These are phyloP conservation scores for Colletotrichum karsti DNA, from an alignment of 2,329 filamentous ascomycete genomes.

Conservation along the genomic window DNA sequence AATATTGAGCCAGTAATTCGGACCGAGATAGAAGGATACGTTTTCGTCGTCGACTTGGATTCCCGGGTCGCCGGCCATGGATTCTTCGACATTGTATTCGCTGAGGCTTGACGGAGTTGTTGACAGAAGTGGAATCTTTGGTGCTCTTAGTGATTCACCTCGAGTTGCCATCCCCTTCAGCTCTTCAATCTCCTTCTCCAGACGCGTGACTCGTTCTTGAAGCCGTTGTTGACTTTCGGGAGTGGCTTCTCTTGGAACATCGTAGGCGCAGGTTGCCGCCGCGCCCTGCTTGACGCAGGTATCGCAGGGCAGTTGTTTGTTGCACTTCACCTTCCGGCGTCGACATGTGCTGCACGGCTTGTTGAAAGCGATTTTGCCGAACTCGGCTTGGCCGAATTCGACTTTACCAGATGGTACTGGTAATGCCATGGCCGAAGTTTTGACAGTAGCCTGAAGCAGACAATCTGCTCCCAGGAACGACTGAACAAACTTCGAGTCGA, in stretches of 20 bases:
- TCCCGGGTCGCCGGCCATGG: slow-evolving; percentile 15
- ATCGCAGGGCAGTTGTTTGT: slow-evolving; percentile 25
- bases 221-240: slow-evolving; percentile 20
- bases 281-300: slow-evolving; percentile 21
- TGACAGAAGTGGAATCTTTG: neutral
- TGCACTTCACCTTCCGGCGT: slow-evolving; percentile 26
- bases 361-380: slow-evolving; percentile 8
- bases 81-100: slow-evolving; percentile 7
- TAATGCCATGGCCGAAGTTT: neutral
- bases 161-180: slow-evolving; percentile 11
- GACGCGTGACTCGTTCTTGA: slow-evolving; percentile 20
- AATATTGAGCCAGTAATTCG: slow-evolving; percentile 26
- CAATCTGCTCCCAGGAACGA: neutral
- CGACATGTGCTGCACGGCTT: slow-evolving; percentile 25
- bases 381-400: neutral
- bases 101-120: neutral
- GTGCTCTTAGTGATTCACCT: neutral
- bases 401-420: slow-evolving; percentile 5
- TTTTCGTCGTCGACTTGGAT: slow-evolving; percentile 26
- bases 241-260: slow-evolving; percentile 2
- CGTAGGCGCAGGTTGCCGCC: slow-evolving; percentile 20
- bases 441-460: neutral
- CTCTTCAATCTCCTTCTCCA: slow-evolving; percentile 21
- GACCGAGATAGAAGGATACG: slow-evolving; percentile 27
- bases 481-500: neutral